Percentiles rank a stretch among this genome's conserved stretches.
Evolutionary conservation across 441 rosid species (phyloP).

Genomic region (Eutrema salsugineum): DNA sequence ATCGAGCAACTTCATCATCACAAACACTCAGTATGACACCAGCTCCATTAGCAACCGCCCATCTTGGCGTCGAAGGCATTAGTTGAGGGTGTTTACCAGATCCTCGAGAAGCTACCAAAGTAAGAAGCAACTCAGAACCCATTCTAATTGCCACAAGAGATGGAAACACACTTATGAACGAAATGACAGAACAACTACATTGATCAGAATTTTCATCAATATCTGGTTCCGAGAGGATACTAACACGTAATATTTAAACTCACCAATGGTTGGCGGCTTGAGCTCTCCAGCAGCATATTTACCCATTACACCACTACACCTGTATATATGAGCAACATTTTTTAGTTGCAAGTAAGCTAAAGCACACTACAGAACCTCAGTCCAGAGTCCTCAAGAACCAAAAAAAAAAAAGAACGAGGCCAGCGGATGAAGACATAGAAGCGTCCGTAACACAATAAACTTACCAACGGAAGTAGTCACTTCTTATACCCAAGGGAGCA

Average conservation of each 20-base stretch:
- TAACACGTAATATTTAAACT: conserved; percentile 29
- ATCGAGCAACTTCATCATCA: conserved; percentile 97
- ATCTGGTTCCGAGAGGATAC: background rate
- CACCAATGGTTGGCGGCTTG: conserved; percentile 90
- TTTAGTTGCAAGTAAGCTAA: background rate
- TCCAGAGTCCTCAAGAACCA: background rate
- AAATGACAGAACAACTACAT: background rate
- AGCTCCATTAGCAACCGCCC: conserved; percentile 99
- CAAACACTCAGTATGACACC: conserved; percentile 98
- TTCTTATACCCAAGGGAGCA: conserved; percentile 92
- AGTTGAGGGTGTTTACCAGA: conserved; percentile 99
- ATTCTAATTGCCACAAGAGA: conserved; percentile 9
- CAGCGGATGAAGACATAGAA: background rate
- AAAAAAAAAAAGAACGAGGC: background rate
- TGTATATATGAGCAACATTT: conserved; percentile 33
- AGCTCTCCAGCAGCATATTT: conserved; percentile 98
- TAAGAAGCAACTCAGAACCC: conserved; percentile 4
- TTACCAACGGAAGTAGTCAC: conserved; percentile 98
- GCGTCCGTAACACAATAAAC: conserved; percentile 28
- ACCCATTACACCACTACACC: conserved; percentile 99
- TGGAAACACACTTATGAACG: background rate
- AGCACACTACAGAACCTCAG: background rate
- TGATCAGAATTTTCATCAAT: background rate
- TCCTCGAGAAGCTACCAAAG: conserved; percentile 80
- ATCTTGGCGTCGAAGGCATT: conserved; percentile 95